These are phyloP conservation scores for Annulohypoxylon moriforme DNA, from an alignment of 495 filamentous ascomycete species.

Conservation along the genomic window DNA sequence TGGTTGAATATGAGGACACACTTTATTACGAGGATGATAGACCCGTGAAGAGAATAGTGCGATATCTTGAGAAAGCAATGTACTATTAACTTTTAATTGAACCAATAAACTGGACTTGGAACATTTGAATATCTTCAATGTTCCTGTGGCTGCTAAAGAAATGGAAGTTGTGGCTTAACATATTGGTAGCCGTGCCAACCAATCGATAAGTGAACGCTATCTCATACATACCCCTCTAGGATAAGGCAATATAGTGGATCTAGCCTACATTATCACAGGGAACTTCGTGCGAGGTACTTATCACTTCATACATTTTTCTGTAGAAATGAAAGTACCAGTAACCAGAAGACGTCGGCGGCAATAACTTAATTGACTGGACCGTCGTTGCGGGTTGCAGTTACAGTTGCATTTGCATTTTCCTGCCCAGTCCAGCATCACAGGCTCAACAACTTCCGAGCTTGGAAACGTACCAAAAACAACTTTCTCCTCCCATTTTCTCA, in stretches of 20 bases:
- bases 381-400: not conserved
- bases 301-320: constrained; percentile 5
- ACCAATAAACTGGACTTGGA: not conserved
- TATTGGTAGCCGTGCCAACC: constrained; percentile 35
- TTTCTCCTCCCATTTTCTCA: not conserved
- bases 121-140: not conserved
- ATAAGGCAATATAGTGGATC: constrained; percentile 19
- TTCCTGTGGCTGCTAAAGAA: constrained; percentile 17
- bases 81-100: not conserved
- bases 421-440: constrained; percentile 31
- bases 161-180: not conserved
- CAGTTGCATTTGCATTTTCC: constrained; percentile 31
- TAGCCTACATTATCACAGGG: not conserved
- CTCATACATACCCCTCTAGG: constrained; percentile 38
- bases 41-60: not conserved
- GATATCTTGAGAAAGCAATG: not conserved
- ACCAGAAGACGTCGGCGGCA: constrained; percentile 39
- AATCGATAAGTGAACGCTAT: constrained; percentile 31
- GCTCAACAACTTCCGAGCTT: constrained; percentile 31
- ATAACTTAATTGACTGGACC: constrained; percentile 11
- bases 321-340: constrained; percentile 12
- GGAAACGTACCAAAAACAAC: constrained; percentile 6
- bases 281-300: not conserved
- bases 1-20: not conserved
- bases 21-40: not conserved